These are phyloP conservation scores for Linnemannia zychae DNA, from an alignment of 192 early-diverging fungal genomes.

Conservation along the genomic window DNA sequence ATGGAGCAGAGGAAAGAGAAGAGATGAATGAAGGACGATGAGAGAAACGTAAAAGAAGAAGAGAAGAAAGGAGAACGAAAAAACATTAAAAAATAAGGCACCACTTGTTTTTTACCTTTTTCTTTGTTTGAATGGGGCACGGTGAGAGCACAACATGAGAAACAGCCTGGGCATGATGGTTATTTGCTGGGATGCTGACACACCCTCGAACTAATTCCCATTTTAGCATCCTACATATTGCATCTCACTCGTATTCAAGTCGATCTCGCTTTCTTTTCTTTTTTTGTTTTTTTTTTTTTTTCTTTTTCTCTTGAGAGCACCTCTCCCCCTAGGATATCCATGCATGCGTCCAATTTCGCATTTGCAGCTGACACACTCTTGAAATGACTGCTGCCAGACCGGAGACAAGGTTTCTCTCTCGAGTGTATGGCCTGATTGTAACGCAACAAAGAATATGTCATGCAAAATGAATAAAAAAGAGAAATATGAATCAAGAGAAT, in stretches of 20 bases:
- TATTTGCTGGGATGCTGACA: background rate
- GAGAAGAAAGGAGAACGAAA: background rate
- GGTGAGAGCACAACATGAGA: too few relatives aligned
- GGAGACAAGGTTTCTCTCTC: background rate
- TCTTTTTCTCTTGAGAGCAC: background rate
- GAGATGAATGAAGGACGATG: too few relatives aligned
- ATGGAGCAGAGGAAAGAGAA: background rate
- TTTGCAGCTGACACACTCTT: constrained; percentile 1
- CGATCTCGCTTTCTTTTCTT: background rate
- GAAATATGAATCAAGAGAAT: background rate
- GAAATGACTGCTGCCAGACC: background rate
- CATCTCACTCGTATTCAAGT: too few relatives aligned
- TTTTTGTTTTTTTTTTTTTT: too few relatives aligned
- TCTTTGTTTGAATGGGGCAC: background rate
- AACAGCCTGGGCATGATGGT: too few relatives aligned
- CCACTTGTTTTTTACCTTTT: background rate
- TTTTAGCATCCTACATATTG: too few relatives aligned
- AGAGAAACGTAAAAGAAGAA: too few relatives aligned
- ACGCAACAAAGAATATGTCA: background rate
- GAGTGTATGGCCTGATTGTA: background rate
- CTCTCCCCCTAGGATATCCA: background rate
- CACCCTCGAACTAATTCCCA: background rate
- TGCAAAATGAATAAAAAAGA: background rate
- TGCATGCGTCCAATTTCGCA: background rate
- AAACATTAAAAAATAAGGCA: background rate